Evolutionary conservation across 2,329 filamentous ascomycete genomes (phyloP), one percentile per base, ranked within the genome.

Genomic region (Rutstroemia sp.): DNA sequence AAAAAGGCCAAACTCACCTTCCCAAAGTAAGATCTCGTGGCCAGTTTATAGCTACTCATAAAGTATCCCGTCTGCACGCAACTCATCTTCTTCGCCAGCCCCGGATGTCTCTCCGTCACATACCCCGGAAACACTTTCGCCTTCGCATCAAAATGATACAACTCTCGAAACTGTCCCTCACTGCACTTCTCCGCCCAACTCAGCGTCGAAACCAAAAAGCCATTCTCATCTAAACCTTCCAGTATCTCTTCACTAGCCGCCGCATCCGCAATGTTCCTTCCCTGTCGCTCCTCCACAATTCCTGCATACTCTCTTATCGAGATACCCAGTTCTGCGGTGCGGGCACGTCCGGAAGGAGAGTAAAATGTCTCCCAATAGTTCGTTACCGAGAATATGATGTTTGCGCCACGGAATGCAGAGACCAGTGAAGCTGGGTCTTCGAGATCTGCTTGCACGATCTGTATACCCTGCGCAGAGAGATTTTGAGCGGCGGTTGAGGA

Each of bases 201-300:
- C 57, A 81, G 62, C 0, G 77, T 63, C 63, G 23, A 46, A 17
- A 40, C 42, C 17, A 53, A 23, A 12, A 53, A 47, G 1, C 51
- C 40, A 38, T 53, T 47, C 7, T 6, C 19, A 25, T 75, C 74
- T 2, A 81, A 69, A 0, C 71, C 70, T 23, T 63, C 70, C 0
- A 70, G 4, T 2, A 53, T 27, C 21, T 40, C 67, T 0, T 69
- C 70, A 0, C 67, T 60, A 1, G 76, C 76, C 0, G 79, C 80
- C 0, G 78, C 80, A 58, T 81, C 75, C 3, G 73, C 77, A 30
- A 83, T 78, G 57, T 83, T 83, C 58, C 73, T 75, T 0, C 80
- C 79, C 53, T 82, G 76, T 14, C 70, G 69, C 7, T 73, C 65
- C 67, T 83, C 81, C 2, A 75, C 67, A 0, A 78, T 70, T 58